Percentiles rank a stretch among this genome's conserved stretches.
Conservation (phyloP, 768 basidiomycete species). For the Hydnomerulius pinastri region DNA sequence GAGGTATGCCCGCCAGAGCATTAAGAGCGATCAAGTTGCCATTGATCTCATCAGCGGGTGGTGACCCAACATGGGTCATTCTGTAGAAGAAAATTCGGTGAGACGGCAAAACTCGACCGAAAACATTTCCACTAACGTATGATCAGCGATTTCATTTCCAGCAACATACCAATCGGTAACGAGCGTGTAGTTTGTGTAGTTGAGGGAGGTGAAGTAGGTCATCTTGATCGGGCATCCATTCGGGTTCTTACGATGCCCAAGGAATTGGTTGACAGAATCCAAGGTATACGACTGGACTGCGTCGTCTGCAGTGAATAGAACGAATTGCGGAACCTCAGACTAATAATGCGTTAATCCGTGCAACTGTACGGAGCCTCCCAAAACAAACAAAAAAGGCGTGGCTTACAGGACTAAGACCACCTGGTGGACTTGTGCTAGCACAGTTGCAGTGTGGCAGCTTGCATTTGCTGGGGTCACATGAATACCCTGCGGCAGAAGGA, state of each 20-base stretch:
- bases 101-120: not conserved
- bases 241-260: constrained; percentile 72
- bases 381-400: not conserved
- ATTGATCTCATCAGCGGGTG: constrained; percentile 65
- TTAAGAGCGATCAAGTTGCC: constrained; percentile 81
- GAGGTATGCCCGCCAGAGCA: constrained; percentile 74
- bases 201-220: constrained; percentile 74
- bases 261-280: constrained; percentile 72
- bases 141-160: constrained; percentile 83
- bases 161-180: constrained; percentile 82
- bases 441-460: constrained; percentile 72
- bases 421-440: constrained; percentile 72
- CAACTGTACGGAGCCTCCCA: not conserved
- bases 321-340: constrained; percentile 63
- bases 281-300: constrained; percentile 78
- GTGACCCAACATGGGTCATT: constrained; percentile 76
- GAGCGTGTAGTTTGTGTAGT: constrained; percentile 75
- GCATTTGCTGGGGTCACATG: constrained; percentile 66
- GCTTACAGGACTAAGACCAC: constrained; percentile 65
- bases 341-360: constrained; percentile 23
- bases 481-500: constrained; percentile 61
- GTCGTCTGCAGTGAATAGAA: constrained; percentile 77
- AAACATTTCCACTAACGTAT: constrained; percentile 51
- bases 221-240: constrained; percentile 76
- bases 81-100: not conserved